Conservation (phyloP, 441 rosid genomes). For the Adansonia madagascariensis region DNA sequence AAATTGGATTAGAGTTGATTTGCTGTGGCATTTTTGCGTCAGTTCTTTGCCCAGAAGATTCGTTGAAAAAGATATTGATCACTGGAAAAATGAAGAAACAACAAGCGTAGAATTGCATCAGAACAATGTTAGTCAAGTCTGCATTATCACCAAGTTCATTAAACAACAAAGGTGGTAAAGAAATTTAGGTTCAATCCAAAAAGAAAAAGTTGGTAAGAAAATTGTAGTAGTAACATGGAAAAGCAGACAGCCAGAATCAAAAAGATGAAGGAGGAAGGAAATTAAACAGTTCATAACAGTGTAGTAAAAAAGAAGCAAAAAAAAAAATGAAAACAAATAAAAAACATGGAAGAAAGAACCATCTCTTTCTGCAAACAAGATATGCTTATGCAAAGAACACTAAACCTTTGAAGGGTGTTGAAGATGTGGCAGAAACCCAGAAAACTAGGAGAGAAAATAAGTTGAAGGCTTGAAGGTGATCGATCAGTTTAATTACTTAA, state of each 20-base stretch:
- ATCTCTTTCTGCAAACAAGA: background rate
- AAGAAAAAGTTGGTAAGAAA: background rate
- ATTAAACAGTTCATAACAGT: background rate
- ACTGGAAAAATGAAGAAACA: constrained; percentile 6
- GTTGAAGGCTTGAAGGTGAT: constrained; percentile 16
- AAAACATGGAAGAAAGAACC: constrained; percentile 11
- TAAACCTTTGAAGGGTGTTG: constrained; percentile 18
- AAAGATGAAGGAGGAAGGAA: background rate
- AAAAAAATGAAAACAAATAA: background rate
- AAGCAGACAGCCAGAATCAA: background rate
- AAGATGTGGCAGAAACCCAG: constrained; percentile 7
- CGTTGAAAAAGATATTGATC: background rate
- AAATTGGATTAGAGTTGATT: constrained; percentile 32
- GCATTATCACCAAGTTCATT: background rate
- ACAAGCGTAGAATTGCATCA: background rate
- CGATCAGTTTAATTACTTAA: background rate
- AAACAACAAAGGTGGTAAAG: background rate
- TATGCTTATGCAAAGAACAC: background rate
- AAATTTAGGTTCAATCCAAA: background rate
- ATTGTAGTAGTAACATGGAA: background rate
- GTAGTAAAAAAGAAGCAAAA: background rate
- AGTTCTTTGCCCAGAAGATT: background rate
- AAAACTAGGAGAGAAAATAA: background rate
- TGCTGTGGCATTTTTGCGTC: constrained; percentile 68
- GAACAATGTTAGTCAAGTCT: background rate